Conservation (phyloP, 805 yeast species). For the Metschnikowia lochheadii region DNA sequence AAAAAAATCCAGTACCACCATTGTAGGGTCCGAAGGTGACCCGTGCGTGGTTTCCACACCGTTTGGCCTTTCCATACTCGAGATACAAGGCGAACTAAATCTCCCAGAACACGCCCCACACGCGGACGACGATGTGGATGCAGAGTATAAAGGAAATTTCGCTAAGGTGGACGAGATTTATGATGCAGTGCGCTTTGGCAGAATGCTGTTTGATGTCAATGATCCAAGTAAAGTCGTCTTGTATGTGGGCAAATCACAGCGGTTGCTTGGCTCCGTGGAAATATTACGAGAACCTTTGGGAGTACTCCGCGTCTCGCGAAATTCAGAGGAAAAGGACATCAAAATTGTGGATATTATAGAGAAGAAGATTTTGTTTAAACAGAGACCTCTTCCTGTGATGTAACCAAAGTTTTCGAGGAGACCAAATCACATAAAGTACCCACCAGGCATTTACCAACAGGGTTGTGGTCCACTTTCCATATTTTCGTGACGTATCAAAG, state of each 20-base stretch:
- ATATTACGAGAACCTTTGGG: slow-evolving; percentile 64
- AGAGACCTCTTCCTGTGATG: slow-evolving; percentile 78
- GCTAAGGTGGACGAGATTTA: slow-evolving; percentile 29
- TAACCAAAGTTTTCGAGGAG: slow-evolving; percentile 20
- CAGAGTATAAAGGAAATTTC: slow-evolving; percentile 33
- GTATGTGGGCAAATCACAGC: slow-evolving; percentile 64
- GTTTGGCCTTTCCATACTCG: slow-evolving; percentile 56
- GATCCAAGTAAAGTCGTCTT: slow-evolving; percentile 47
- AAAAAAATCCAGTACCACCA: too few relatives aligned
- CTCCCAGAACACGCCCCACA: slow-evolving; percentile 38
- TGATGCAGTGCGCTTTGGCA: slow-evolving; percentile 52
- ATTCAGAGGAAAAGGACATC: slow-evolving; percentile 28
- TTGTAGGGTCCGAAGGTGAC: slow-evolving; percentile 3
- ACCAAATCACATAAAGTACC: too few relatives aligned
- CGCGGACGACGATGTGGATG: slow-evolving; percentile 25
- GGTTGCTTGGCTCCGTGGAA: slow-evolving; percentile 59
- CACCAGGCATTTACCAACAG: background rate
- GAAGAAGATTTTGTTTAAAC: slow-evolving; percentile 57
- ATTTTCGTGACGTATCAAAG: too few relatives aligned
- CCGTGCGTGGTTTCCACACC: slow-evolving; percentile 41
- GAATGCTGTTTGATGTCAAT: slow-evolving; percentile 40
- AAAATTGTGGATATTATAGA: slow-evolving; percentile 56
- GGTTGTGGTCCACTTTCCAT: too few relatives aligned
- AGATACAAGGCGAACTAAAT: slow-evolving; percentile 71
- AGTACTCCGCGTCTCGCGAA: slow-evolving; percentile 45